phyloP scores from a whole-genome alignment of 2,329 filamentous ascomycete species.

The Botrytis aclada region DNA sequence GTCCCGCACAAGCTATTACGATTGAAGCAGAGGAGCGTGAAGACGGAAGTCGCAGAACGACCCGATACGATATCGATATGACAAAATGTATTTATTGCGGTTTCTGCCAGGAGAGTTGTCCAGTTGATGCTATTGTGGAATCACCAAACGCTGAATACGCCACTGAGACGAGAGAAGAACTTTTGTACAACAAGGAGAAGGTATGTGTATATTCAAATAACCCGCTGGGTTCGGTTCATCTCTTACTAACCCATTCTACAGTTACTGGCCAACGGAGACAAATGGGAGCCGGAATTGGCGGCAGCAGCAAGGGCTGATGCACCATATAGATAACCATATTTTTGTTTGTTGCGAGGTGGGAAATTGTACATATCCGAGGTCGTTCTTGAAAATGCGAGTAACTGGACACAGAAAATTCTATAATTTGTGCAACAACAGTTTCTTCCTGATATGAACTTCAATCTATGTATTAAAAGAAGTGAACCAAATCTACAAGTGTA shows the following conservation, averaged over 20 bases:
- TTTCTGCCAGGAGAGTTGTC: conserved; percentile 98
- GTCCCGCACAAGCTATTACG: conserved; percentile 96
- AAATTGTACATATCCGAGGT: conserved; percentile 17
- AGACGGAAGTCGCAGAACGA: conserved; percentile 91
- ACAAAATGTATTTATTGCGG: conserved; percentile 99
- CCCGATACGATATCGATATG: conserved; percentile 99
- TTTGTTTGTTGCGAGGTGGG: conserved; percentile 14
- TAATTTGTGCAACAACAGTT: background rate
- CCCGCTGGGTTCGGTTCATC: background rate
- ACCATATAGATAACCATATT: conserved; percentile 70
- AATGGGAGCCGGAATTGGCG: conserved; percentile 97
- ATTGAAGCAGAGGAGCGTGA: conserved; percentile 98
- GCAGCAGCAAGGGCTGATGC: conserved; percentile 89
- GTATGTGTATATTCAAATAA: conserved; percentile 45
- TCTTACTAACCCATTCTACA: conserved; percentile 47
- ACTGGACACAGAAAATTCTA: background rate
- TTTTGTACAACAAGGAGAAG: conserved; percentile 92
- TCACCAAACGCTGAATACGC: conserved; percentile 72
- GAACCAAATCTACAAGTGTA: background rate
- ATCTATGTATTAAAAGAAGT: background rate
- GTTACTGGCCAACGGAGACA: conserved; percentile 82
- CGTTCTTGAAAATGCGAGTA: conserved; percentile 13
- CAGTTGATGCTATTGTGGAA: conserved; percentile 90
- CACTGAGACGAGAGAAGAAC: conserved; percentile 80
- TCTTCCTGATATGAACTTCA: background rate